Evolutionary conservation across 2,329 filamentous ascomycete genomes (phyloP).

Genomic region (Acrocalymma vagum): DNA sequence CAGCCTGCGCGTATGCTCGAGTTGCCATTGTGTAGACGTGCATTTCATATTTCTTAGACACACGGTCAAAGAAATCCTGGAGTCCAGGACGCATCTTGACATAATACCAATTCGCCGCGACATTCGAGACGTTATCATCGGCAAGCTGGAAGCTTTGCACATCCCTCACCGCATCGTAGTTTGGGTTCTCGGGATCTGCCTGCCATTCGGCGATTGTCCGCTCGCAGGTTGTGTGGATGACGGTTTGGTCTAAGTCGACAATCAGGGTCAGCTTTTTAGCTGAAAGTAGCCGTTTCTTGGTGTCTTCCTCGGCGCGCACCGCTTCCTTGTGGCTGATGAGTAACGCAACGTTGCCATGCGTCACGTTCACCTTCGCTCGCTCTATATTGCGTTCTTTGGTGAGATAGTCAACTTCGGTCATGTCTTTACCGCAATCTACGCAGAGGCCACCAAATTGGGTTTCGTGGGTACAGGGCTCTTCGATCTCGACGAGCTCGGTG

Average conservation of each 20-base stretch:
- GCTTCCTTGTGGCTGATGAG: constrained; percentile 87
- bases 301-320: constrained; percentile 81
- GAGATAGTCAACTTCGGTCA: constrained; percentile 89
- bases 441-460: constrained; percentile 92
- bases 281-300: constrained; percentile 82
- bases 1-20: constrained; percentile 90
- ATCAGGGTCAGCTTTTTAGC: constrained; percentile 89
- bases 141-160: constrained; percentile 87
- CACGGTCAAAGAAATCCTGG: constrained; percentile 77
- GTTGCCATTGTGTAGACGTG: constrained; percentile 99
- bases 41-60: constrained; percentile 86
- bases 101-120: constrained; percentile 77
- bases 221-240: constrained; percentile 97
- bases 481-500: constrained; percentile 73
- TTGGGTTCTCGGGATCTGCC: constrained; percentile 85
- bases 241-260: constrained; percentile 96
- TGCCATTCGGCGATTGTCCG: constrained; percentile 97
- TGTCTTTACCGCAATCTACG: constrained; percentile 91
- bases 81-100: constrained; percentile 95
- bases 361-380: constrained; percentile 92
- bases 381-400: constrained; percentile 80
- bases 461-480: constrained; percentile 91
- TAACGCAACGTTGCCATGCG: constrained; percentile 87
- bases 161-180: constrained; percentile 88
- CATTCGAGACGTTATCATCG: constrained; percentile 67